Conservation (phyloP, 2,329 filamentous ascomycete genomes). For the Colletotrichum kahawae region DNA sequence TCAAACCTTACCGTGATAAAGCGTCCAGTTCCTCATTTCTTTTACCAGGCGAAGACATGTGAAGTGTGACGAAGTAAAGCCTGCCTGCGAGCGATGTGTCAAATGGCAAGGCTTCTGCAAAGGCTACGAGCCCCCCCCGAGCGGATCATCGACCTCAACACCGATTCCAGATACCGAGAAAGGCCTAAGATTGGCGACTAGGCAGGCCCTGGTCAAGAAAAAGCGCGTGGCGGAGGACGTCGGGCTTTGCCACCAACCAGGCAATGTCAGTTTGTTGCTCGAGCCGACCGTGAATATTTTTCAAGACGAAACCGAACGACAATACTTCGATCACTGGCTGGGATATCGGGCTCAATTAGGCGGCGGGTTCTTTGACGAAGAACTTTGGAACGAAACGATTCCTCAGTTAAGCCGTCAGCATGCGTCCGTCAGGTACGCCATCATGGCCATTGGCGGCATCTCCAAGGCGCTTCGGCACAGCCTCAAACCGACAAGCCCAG, state of each 20-base stretch:
- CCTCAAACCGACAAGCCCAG: slow-evolving; percentile 5
- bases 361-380: slow-evolving; percentile 34
- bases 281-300: slow-evolving; percentile 13
- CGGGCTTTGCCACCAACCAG: background rate
- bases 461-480: slow-evolving; percentile 25
- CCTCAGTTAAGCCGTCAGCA: slow-evolving; percentile 37
- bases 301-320: slow-evolving; percentile 23
- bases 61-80: slow-evolving; percentile 41
- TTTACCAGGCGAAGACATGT: slow-evolving; percentile 35
- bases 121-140: slow-evolving; percentile 28
- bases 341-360: slow-evolving; percentile 26
- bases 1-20: background rate
- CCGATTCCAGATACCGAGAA: background rate
- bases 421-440: slow-evolving; percentile 39
- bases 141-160: background rate
- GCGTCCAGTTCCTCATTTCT: background rate
- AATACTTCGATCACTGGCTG: slow-evolving; percentile 33
- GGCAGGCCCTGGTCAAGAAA: background rate
- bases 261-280: background rate
- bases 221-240: background rate
- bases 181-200: background rate
- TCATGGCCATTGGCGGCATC: slow-evolving; percentile 40
- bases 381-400: slow-evolving; percentile 39
- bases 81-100: slow-evolving; percentile 36
- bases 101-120: slow-evolving; percentile 40